Evolutionary conservation across 176 grass and related monocot species (phyloP).

Genomic region (Phoenix dactylifera): DNA sequence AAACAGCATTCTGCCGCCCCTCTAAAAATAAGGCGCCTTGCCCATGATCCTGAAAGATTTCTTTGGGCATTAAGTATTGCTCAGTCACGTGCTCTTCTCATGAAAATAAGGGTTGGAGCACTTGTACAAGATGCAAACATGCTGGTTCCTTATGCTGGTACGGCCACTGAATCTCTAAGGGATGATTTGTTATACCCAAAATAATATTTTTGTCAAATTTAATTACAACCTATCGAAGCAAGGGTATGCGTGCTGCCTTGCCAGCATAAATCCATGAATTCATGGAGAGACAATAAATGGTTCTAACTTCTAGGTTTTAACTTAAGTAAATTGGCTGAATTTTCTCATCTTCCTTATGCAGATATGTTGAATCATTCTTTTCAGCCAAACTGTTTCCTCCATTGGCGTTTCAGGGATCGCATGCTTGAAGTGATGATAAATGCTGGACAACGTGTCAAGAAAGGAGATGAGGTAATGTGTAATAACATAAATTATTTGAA

Average conservation of each 20-base stretch:
- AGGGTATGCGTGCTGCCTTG: neutral
- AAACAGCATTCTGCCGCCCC: conserved; percentile 58
- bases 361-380: conserved; percentile 99
- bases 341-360: conserved; percentile 14
- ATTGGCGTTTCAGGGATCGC: conserved; percentile 91
- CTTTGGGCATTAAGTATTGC: conserved; percentile 85
- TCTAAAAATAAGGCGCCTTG: conserved; percentile 89
- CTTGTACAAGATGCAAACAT: conserved; percentile 79
- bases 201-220: no score
- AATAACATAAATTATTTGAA: neutral
- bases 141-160: conserved; percentile 92
- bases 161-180: neutral
- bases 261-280: no score
- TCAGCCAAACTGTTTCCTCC: conserved; percentile 90
- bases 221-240: no score
- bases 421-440: conserved; percentile 99
- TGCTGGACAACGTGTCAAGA: conserved; percentile 62
- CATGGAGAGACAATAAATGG: no score
- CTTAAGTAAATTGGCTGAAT: no score
- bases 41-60: conserved; percentile 75
- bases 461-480: conserved; percentile 75
- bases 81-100: conserved; percentile 55
- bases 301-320: no score
- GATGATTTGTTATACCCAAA: no score
- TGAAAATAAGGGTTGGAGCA: conserved; percentile 82